A percentile compares a stretch with the other conserved stretches of the same genome.
Evolutionary conservation across 129 eudicot genomes (phyloP).

Genomic region (Daucus carota): DNA sequence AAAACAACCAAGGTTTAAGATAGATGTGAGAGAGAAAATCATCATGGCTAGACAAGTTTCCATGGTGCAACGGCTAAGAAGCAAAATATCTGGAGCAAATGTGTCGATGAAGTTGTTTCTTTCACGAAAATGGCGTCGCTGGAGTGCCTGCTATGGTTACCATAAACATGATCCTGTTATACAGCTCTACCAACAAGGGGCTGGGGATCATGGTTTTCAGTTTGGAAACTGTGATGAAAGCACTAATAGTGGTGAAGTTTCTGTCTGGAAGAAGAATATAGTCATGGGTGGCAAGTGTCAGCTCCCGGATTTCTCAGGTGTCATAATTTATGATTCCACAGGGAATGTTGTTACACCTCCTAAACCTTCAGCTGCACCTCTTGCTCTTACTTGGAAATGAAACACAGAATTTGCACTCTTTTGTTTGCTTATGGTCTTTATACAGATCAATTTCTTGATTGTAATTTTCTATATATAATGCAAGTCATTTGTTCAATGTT

Average conservation of each 20-base stretch:
- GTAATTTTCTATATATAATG: not conserved
- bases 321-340: conserved; percentile 58
- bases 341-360: conserved; percentile 54
- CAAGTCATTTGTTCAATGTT: not conserved
- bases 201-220: conserved; percentile 32
- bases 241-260: conserved; percentile 27
- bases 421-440: not conserved
- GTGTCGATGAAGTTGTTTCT: conserved; percentile 38
- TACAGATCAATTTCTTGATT: not conserved
- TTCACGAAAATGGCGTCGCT: conserved; percentile 40
- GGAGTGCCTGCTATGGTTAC: conserved; percentile 46
- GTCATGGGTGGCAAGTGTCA: conserved; percentile 91
- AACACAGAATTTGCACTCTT: not conserved
- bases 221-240: conserved; percentile 31
- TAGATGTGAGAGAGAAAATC: conserved; percentile 13
- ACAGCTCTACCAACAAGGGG: conserved; percentile 40
- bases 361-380: conserved; percentile 29
- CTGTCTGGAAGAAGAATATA: conserved; percentile 87
- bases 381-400: conserved; percentile 83
- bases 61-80: conserved; percentile 18
- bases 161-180: conserved; percentile 46
- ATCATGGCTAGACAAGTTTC: conserved; percentile 51
- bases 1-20: conserved; percentile 7
- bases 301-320: conserved; percentile 87
- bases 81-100: conserved; percentile 24